These are phyloP conservation scores for Fusarium chuoi DNA, from an alignment of 2,329 filamentous ascomycete genomes.

Conservation along the genomic window DNA sequence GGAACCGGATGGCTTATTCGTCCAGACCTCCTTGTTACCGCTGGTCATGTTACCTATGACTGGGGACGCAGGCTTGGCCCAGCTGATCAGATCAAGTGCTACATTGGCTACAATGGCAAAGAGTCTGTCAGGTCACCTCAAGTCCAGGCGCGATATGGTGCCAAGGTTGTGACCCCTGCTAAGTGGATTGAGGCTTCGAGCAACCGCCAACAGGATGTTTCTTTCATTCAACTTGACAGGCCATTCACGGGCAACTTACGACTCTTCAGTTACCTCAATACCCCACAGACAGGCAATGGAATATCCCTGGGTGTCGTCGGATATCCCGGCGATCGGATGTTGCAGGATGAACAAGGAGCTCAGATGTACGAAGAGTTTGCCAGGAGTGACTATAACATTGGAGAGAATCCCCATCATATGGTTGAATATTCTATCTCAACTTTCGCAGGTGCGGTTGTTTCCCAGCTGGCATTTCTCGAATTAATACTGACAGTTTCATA, in stretches of 20 bases:
- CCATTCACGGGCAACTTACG: slow-evolving; percentile 33
- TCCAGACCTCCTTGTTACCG: slow-evolving; percentile 35
- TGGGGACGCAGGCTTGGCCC: neutral
- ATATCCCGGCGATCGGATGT: slow-evolving; percentile 46
- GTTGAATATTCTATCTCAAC: slow-evolving; percentile 47
- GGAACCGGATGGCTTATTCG: slow-evolving; percentile 39
- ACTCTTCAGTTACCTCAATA: slow-evolving; percentile 33
- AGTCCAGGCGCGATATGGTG: neutral
- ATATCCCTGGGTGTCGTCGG: slow-evolving; percentile 46
- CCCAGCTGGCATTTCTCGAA: accelerated
- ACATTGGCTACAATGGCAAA: slow-evolving; percentile 49
- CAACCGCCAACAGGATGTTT: slow-evolving; percentile 37
- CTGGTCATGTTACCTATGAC: slow-evolving; percentile 37
- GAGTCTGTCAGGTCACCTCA: neutral
- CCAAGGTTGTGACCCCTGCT: slow-evolving; percentile 28
- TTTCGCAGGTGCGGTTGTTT: slow-evolving; percentile 38
- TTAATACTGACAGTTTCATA: neutral
- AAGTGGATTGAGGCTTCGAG: slow-evolving; percentile 33
- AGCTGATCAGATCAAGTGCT: slow-evolving; percentile 44
- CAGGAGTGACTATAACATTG: slow-evolving; percentile 38
- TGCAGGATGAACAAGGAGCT: slow-evolving; percentile 42
- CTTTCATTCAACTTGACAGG: slow-evolving; percentile 39
- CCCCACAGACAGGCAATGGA: slow-evolving; percentile 1
- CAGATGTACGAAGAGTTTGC: slow-evolving; percentile 49
- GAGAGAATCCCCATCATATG: slow-evolving; percentile 37